Conservation (phyloP, 202 grass and related monocot genomes). For the Zoysia matrella region DNA sequence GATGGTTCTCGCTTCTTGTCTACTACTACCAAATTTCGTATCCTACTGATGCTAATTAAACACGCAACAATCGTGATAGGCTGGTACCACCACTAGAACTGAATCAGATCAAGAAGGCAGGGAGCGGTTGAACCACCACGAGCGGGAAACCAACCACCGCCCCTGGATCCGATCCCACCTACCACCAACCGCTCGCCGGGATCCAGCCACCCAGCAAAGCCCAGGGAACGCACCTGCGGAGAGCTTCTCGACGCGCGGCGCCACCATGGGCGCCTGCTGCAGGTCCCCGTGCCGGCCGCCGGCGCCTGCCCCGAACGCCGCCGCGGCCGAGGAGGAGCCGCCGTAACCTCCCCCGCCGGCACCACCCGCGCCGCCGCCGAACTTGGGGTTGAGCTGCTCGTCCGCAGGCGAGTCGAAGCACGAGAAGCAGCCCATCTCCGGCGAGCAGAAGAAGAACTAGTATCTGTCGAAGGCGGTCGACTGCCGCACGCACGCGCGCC, state of each 20-base stretch:
- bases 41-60: neutral
- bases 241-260: slow-evolving; percentile 68
- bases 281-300: slow-evolving; percentile 34
- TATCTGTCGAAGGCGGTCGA: neutral
- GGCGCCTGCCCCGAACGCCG: slow-evolving; percentile 1
- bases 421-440: slow-evolving; percentile 82
- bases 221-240: slow-evolving; percentile 56
- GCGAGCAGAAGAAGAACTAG: neutral
- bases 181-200: slow-evolving; percentile 14
- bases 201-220: slow-evolving; percentile 22
- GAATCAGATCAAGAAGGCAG: slow-evolving; percentile 41
- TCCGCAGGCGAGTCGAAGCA: slow-evolving; percentile 80
- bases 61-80: slow-evolving; percentile 7
- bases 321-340: slow-evolving; percentile 8
- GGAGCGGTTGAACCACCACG: slow-evolving; percentile 31
- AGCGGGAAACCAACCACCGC: slow-evolving; percentile 37
- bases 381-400: slow-evolving; percentile 65
- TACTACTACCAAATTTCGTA: neutral
- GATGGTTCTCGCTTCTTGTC: neutral
- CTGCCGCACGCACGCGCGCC: neutral
- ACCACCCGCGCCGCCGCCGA: slow-evolving; percentile 4
- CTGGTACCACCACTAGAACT: neutral
- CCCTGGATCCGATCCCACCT: slow-evolving; percentile 30
- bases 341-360: slow-evolving; percentile 40
- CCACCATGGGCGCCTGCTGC: slow-evolving; percentile 65